phyloP scores from a whole-genome alignment of 371 early-diverging fungal species.

The Mortierella sp. region DNA sequence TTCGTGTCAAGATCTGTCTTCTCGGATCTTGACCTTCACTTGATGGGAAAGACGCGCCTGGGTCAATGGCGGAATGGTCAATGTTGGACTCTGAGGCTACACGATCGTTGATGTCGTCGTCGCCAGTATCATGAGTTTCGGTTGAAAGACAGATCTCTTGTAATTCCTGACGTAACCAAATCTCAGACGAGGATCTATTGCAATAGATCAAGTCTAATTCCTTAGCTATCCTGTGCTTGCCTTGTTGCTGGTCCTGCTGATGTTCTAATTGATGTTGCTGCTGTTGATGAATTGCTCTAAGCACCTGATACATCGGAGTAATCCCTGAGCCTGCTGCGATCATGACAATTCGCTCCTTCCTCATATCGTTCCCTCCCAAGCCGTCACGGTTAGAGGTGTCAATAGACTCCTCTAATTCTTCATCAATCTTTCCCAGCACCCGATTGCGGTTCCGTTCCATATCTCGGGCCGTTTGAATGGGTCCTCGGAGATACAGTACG shows the following conservation, averaged over 20 bases:
- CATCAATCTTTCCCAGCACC: background rate
- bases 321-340: conserved; percentile 51
- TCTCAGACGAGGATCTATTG: conserved; percentile 28
- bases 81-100: too few relatives aligned
- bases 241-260: conserved; percentile 5
- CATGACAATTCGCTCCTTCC: conserved; percentile 32
- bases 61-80: too few relatives aligned
- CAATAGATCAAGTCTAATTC: conserved; percentile 46
- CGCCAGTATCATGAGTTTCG: background rate
- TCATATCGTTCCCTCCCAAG: background rate
- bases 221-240: background rate
- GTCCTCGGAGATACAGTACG: conserved; percentile 38
- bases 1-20: background rate
- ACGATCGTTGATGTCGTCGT: background rate
- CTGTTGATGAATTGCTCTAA: conserved; percentile 17
- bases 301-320: conserved; percentile 48
- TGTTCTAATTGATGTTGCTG: conserved; percentile 10
- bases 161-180: conserved; percentile 42
- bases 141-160: background rate
- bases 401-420: background rate
- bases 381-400: too few relatives aligned
- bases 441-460: conserved; percentile 2
- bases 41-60: background rate
- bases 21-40: background rate
- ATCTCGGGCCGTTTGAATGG: conserved; percentile 29